Conservation (phyloP, 2,329 filamentous ascomycete genomes). For the Xylaria sp. region DNA sequence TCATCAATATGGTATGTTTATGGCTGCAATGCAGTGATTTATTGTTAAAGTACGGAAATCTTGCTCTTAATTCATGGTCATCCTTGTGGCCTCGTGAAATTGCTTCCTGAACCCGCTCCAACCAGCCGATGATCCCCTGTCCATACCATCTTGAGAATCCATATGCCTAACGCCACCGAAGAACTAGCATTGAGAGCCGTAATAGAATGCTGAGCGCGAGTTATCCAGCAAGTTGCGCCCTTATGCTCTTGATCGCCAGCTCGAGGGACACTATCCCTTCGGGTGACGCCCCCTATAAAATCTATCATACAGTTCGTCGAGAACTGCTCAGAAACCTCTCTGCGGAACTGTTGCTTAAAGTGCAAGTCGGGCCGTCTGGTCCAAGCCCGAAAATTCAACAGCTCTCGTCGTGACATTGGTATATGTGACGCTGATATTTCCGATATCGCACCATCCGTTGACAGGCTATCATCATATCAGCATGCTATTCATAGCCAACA, state of each 20-base stretch:
- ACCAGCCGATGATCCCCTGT: background rate
- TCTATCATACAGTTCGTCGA: constrained; percentile 16
- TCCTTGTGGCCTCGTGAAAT: background rate
- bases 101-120: background rate
- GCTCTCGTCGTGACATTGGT: constrained; percentile 18
- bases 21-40: background rate
- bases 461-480: constrained; percentile 25
- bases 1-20: background rate
- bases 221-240: background rate
- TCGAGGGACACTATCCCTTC: background rate
- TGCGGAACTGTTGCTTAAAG: background rate
- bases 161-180: constrained; percentile 10
- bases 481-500: background rate
- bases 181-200: background rate
- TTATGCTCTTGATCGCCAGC: background rate
- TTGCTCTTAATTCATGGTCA: background rate
- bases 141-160: background rate
- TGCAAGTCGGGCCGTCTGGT: constrained; percentile 19
- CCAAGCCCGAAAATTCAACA: constrained; percentile 18
- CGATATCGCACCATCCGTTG: constrained; percentile 32
- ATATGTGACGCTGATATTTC: constrained; percentile 25
- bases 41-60: background rate
- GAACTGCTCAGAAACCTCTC: constrained; percentile 1
- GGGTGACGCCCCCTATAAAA: background rate
- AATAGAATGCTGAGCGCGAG: constrained; percentile 6